Evolutionary conservation across 2,329 filamentous ascomycete species (phyloP).

Genomic region (Penicillium sumatraense): DNA sequence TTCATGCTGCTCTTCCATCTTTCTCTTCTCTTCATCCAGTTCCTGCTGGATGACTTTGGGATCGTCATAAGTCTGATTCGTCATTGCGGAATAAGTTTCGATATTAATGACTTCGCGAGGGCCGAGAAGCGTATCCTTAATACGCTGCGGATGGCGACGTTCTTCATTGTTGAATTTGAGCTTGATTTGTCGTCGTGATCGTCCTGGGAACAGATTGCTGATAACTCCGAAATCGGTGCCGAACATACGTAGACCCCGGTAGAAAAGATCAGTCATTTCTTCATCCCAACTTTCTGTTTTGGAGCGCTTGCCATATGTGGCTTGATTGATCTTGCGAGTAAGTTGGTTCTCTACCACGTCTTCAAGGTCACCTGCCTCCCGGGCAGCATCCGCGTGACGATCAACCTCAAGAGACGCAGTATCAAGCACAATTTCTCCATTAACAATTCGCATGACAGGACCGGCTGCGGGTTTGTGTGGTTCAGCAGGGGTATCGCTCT

Average conservation of each 20-base stretch:
- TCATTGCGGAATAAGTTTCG: constrained; percentile 50
- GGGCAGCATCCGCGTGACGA: constrained; percentile 57
- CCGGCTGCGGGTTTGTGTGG: constrained; percentile 37
- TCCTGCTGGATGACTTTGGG: constrained; percentile 45
- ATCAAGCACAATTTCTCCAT: constrained; percentile 62
- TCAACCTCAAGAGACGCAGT: constrained; percentile 59
- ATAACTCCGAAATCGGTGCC: constrained; percentile 70
- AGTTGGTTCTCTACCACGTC: constrained; percentile 52
- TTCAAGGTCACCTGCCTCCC: constrained; percentile 52
- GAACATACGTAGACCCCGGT: constrained; percentile 65
- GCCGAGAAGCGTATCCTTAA: constrained; percentile 57
- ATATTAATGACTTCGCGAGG: constrained; percentile 50
- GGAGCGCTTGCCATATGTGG: constrained; percentile 53
- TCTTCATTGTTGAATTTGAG: constrained; percentile 67
- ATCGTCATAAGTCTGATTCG: constrained; percentile 49
- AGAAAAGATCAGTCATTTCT: constrained; percentile 64
- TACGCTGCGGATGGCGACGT: constrained; percentile 56
- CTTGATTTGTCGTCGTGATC: constrained; percentile 66
- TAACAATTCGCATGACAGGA: constrained; percentile 58
- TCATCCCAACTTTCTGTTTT: constrained; percentile 62
- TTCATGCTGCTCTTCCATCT: constrained; percentile 52
- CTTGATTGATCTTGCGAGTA: constrained; percentile 52
- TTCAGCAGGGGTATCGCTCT: constrained; percentile 26
- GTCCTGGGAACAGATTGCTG: constrained; percentile 63
- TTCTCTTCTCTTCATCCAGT: constrained; percentile 50